Evolutionary conservation across 139 green algal species (phyloP).

Genomic region (Chlamydomonas asymmetrica): DNA sequence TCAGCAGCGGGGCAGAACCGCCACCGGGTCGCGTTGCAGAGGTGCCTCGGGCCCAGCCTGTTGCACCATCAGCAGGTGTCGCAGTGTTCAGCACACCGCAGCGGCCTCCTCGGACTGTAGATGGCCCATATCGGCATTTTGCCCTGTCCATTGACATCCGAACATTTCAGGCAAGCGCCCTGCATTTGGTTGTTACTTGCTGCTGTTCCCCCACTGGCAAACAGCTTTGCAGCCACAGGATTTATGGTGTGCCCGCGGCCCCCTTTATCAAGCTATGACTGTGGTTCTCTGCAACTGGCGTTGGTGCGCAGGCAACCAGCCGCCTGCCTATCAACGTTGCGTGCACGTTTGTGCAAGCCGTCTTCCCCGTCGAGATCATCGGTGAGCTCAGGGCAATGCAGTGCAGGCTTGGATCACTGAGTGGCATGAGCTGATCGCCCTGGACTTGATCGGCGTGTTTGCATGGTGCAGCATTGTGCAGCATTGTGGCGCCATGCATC

Average conservation of each 20-base stretch:
- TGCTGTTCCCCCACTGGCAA: background rate
- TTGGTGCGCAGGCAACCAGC: slow-evolving; percentile 29
- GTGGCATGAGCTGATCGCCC: background rate
- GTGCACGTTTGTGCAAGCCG: slow-evolving; percentile 38
- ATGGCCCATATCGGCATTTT: slow-evolving; percentile 48
- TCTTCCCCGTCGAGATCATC: slow-evolving; percentile 46
- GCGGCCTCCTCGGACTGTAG: background rate
- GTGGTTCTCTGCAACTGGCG: too few relatives aligned
- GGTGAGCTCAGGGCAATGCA: too few relatives aligned
- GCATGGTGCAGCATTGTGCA: background rate
- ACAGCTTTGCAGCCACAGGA: too few relatives aligned
- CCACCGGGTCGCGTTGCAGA: background rate
- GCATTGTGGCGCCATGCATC: background rate
- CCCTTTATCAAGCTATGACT: too few relatives aligned
- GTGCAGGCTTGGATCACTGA: background rate
- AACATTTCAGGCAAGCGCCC: slow-evolving; percentile 39
- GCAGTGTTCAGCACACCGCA: slow-evolving; percentile 21
- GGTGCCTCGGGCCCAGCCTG: background rate
- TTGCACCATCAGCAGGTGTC: background rate
- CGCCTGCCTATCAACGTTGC: slow-evolving; percentile 52
- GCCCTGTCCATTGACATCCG: slow-evolving; percentile 49
- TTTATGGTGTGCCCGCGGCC: too few relatives aligned
- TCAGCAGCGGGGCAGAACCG: background rate
- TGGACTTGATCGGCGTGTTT: background rate
- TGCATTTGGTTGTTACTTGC: too few relatives aligned